phyloP scores from a whole-genome alignment of 2,329 filamentous ascomycete species.

The Alternaria incomplexa region DNA sequence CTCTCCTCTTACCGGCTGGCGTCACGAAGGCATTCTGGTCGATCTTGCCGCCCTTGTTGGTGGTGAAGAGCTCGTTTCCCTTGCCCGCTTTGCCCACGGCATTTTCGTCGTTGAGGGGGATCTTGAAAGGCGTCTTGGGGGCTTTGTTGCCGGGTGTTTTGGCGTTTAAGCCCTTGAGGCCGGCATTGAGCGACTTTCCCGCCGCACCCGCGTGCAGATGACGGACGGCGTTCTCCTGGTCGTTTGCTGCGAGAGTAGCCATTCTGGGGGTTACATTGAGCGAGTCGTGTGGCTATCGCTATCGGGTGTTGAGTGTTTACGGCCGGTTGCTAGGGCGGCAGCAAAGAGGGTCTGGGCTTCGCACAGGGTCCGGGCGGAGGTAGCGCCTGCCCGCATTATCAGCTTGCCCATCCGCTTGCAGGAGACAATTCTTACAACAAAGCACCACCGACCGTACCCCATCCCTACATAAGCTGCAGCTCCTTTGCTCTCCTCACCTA shows the following conservation, averaged over 20 bases:
- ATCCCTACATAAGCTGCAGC: slow-evolving; percentile 11
- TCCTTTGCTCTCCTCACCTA: slow-evolving; percentile 2
- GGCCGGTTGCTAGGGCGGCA: slow-evolving; percentile 31
- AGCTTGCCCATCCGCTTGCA: slow-evolving; percentile 22
- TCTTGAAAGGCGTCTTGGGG: slow-evolving; percentile 82
- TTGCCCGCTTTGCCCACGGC: slow-evolving; percentile 65
- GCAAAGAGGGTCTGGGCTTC: slow-evolving; percentile 15
- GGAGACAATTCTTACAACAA: slow-evolving; percentile 34
- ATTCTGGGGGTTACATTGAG: slow-evolving; percentile 43
- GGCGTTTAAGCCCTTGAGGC: slow-evolving; percentile 64
- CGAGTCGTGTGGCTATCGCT: slow-evolving; percentile 20
- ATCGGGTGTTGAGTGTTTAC: slow-evolving; percentile 35
- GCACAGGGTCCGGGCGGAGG: slow-evolving; percentile 19
- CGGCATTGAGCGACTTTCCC: slow-evolving; percentile 74
- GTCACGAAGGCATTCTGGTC: slow-evolving; percentile 75
- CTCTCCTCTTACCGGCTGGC: slow-evolving; percentile 69
- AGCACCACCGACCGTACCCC: slow-evolving; percentile 14
- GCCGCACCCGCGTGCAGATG: slow-evolving; percentile 73
- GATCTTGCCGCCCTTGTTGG: slow-evolving; percentile 58
- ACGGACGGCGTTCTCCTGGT: slow-evolving; percentile 88
- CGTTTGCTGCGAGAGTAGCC: slow-evolving; percentile 76
- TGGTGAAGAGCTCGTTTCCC: slow-evolving; percentile 60
- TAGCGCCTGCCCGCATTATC: slow-evolving; percentile 36
- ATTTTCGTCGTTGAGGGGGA: slow-evolving; percentile 86
- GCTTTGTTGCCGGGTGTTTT: slow-evolving; percentile 80